Conservation (phyloP, 1,284 basidiomycete species). For the Trametes hirsuta region DNA sequence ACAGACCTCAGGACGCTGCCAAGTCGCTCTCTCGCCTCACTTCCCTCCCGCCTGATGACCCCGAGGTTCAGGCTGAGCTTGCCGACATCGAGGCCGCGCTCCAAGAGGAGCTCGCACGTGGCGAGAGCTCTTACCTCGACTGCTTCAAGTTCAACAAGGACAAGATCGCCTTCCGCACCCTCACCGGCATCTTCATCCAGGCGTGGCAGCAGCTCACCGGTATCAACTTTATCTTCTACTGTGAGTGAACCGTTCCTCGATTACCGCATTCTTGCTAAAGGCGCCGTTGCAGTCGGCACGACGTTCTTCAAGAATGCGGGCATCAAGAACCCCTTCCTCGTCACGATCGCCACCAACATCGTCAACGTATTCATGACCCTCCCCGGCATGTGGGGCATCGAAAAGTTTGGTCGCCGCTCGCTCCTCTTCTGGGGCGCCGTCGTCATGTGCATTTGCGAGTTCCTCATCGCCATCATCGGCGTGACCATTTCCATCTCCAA, state of each 20-base stretch:
- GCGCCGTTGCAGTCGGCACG: slow-evolving; percentile 58
- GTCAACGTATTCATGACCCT: slow-evolving; percentile 77
- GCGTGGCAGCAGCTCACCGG: slow-evolving; percentile 84
- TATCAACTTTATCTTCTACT: slow-evolving; percentile 87
- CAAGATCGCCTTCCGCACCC: slow-evolving; percentile 65
- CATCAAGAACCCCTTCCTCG: slow-evolving; percentile 73
- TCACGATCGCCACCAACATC: slow-evolving; percentile 69
- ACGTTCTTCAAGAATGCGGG: slow-evolving; percentile 77
- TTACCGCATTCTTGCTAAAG: slow-evolving; percentile 26
- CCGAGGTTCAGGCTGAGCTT: slow-evolving; percentile 62
- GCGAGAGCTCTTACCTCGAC: slow-evolving; percentile 58
- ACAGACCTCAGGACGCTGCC: slow-evolving; percentile 64
- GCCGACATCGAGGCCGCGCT: slow-evolving; percentile 74
- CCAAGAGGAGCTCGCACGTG: slow-evolving; percentile 62
- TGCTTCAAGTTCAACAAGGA: slow-evolving; percentile 70
- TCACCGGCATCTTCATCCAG: slow-evolving; percentile 80
- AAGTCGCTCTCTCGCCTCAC: slow-evolving; percentile 66
- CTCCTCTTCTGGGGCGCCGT: slow-evolving; percentile 75
- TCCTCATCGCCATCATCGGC: slow-evolving; percentile 74
- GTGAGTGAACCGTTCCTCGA: slow-evolving; percentile 18
- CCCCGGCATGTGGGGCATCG: slow-evolving; percentile 72
- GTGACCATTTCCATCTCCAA: slow-evolving; percentile 55
- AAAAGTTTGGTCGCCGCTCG: slow-evolving; percentile 74
- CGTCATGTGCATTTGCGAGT: slow-evolving; percentile 77
- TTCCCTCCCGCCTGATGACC: slow-evolving; percentile 50